Evolutionary conservation across 2,329 filamentous ascomycete genomes (phyloP), one percentile per base, ranked within the genome.

Genomic region (Arthrobotrys entomopaga): DNA sequence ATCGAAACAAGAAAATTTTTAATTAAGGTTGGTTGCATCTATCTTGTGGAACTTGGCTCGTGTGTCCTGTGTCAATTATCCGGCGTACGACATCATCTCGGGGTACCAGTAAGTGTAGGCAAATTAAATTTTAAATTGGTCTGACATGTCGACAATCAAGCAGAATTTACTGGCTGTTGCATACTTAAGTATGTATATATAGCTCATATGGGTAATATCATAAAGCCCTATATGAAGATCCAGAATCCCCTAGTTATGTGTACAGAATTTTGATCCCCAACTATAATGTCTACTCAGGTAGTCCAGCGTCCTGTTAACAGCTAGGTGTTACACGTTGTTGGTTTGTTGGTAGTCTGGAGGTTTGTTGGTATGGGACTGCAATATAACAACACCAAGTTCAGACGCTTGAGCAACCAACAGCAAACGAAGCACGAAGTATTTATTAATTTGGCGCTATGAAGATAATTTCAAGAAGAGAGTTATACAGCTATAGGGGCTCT

Each of bases 1-100:
- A 59, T 48, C 10, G 29, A 34, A 59, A 59, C 10, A n/a, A 34
- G 29, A 56, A 53, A 53, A 53, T 48, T 29, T 34, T n/a, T n/a
- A n/a, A n/a, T n/a, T 59, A 59, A 59, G 56, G 56, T 59, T 59
- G 56, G 48, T 29, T 59, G 56, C 56, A 59, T 59, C 4, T 59
- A 59, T 59, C 4, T 59, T 34, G 54, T 42, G 40, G 38, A 42
- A 13, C 56, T 40, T 48, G 42, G 13, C 8, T 48, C 40, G 46
- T 48, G 40, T 24, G 34, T 19, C 6, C 19, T 11, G 8, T 46
- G 56, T n/a, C n/a, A 20, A 48, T 34, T 48, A 13, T 34, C 16
- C 29, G 29, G 29, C 15, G 20, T 22, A 59, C 56, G 22, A 38
- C 19, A 15, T 48, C 20, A 26, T 15, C 15, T 26, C 6, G n/a